Base-by-base conservation (phyloP, 2,329 filamentous ascomycete species). In the Geoglossum cookeanum region DNA sequence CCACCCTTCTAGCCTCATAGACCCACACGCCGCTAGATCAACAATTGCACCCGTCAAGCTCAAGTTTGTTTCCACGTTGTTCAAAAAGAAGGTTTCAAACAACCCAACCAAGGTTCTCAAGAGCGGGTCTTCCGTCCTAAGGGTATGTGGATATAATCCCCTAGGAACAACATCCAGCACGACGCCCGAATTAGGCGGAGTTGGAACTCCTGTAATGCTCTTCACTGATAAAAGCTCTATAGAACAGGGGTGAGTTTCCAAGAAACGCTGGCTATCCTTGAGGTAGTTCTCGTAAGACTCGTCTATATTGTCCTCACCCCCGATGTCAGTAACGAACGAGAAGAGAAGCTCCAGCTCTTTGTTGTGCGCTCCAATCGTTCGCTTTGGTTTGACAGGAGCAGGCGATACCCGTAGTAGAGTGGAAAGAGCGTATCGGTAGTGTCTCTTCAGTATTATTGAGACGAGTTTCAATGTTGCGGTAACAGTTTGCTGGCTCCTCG, bases 1-100 rank as follows among this genome's bases (percentile, higher is more conserved):
- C 91, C 92, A 98, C n/a, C 86, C 85, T 65, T 96, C 88, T 11
- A 96, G 76, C 22, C 83, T 81, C 65, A 95, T 84, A 61, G 87
- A 85, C 4, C 88, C 85, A 63, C 92, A 97, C 0, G 86, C 81
- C 9, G 86, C 86, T 45, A 98, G 74, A 62, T 87, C 85, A 32
- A 94, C 78, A 48, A 97, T 75, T 0, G 85, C 79, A 64, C 94
- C 87, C 0, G 91, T 97, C 1, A 96, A 75, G 0, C 85, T 85
- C 3, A 98, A 72, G 63, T 98, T 98, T 2, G 86, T 90, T 63
- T 96, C 88, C 2, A 97, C 82, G 2, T 88, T 84, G 64, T 98
- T 98, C 4, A 87, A 78, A 63, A 96, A 88, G 65, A 97, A 98
- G 0, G 77, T 83, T 49, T 84, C 78, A 9, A 98, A 70, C 6